Evolutionary conservation across 169 alveolate species (phyloP).

Genomic region (Eimeria praecox): DNA sequence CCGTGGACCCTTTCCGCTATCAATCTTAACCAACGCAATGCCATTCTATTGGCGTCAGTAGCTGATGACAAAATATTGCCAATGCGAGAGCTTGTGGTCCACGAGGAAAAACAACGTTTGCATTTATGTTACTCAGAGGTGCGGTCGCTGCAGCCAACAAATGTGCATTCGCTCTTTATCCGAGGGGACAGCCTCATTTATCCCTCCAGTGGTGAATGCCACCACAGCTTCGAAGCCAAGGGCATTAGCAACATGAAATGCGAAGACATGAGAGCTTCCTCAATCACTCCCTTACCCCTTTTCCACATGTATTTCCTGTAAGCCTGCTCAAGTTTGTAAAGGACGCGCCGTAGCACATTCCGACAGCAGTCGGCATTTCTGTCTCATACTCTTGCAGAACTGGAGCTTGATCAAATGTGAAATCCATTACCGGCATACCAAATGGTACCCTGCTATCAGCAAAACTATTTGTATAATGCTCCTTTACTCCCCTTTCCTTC

Average conservation of each 20-base stretch:
- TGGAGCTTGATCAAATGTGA: background rate
- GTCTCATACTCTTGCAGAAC: background rate
- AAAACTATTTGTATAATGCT: background rate
- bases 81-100: background rate
- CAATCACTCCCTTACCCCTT: background rate
- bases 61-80: background rate
- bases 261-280: background rate
- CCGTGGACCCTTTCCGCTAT: background rate
- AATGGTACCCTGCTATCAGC: background rate
- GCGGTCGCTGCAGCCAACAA: background rate
- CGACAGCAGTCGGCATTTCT: background rate
- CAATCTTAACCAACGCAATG: background rate
- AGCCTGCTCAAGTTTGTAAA: background rate
- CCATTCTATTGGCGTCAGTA: background rate
- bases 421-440: background rate
- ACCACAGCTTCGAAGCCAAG: background rate
- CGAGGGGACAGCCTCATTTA: background rate
- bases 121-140: background rate
- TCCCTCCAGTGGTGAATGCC: background rate
- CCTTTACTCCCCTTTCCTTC: background rate
- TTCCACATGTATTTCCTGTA: background rate
- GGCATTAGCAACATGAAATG: background rate
- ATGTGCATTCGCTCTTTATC: background rate
- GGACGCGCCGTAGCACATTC: background rate
- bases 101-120: background rate